A percentile compares a stretch with the other conserved stretches of the same genome.
Conservation (phyloP, 148 eudicot genomes). For the Gaultheria prostrata region DNA sequence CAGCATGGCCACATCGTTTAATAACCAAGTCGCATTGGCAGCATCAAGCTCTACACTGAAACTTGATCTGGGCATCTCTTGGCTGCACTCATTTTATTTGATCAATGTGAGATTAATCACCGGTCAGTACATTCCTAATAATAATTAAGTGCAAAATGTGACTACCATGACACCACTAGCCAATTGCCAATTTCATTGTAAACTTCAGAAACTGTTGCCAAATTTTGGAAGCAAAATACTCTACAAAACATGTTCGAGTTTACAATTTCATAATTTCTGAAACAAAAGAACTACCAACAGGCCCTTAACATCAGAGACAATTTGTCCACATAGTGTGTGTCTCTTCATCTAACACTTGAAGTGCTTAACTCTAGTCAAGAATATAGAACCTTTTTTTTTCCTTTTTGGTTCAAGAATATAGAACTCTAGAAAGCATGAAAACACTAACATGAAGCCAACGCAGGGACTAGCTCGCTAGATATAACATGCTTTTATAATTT, state of each 20-base stretch:
- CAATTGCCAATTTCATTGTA: neutral
- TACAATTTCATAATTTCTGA: neutral
- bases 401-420: neutral
- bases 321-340: neutral
- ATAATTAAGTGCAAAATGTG: neutral
- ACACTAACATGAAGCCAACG: neutral
- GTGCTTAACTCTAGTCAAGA: neutral
- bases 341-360: neutral
- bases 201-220: neutral
- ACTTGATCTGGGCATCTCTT: conserved; percentile 75
- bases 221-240: neutral
- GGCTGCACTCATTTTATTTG: conserved; percentile 44
- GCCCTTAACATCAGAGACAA: neutral
- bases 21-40: conserved; percentile 93
- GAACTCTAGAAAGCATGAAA: neutral
- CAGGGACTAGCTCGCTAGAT: neutral
- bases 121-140: neutral
- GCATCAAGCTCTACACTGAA: conserved; percentile 92
- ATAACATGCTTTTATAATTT: no score
- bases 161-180: neutral
- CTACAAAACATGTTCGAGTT: neutral
- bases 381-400: neutral
- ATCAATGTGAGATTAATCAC: neutral
- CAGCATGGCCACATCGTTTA: conserved; percentile 85
- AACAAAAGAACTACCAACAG: neutral